These are phyloP conservation scores for Cenchrus purpureus DNA, from an alignment of 176 grass and related monocot species.

Conservation along the genomic window DNA sequence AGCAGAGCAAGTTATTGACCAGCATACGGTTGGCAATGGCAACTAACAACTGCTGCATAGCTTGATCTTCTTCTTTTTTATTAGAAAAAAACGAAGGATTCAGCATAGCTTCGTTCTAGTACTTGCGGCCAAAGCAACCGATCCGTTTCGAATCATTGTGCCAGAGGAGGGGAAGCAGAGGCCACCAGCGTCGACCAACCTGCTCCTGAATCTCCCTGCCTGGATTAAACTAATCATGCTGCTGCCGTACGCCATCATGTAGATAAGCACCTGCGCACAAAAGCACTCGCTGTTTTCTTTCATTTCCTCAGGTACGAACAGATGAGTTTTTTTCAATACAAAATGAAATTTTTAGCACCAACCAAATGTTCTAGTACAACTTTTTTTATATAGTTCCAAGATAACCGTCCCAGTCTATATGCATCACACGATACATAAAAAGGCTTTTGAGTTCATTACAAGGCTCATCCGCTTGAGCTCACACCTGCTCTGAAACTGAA, in stretches of 20 bases:
- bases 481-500: too few relatives aligned
- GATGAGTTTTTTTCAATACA: neutral
- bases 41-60: too few relatives aligned
- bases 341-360: neutral
- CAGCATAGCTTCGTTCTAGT: neutral
- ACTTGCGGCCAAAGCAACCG: conserved; percentile 15
- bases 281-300: neutral
- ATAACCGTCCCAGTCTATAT: too few relatives aligned
- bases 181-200: neutral
- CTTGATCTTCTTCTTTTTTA: too few relatives aligned
- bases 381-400: too few relatives aligned
- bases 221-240: conserved; percentile 15
- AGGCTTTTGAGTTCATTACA: too few relatives aligned
- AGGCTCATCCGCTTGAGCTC: too few relatives aligned
- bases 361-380: neutral
- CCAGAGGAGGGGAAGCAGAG: neutral
- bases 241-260: neutral
- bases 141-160: conserved; percentile 29
- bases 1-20: conserved; percentile 6
- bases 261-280: neutral
- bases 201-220: conserved; percentile 6
- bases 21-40: conserved; percentile 4
- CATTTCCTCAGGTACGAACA: neutral
- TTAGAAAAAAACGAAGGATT: neutral
- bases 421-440: too few relatives aligned